Percentiles rank a stretch among this genome's conserved stretches.
phyloP scores from a whole-genome alignment of 2,329 filamentous ascomycete species.

The Leptographium procerum region DNA sequence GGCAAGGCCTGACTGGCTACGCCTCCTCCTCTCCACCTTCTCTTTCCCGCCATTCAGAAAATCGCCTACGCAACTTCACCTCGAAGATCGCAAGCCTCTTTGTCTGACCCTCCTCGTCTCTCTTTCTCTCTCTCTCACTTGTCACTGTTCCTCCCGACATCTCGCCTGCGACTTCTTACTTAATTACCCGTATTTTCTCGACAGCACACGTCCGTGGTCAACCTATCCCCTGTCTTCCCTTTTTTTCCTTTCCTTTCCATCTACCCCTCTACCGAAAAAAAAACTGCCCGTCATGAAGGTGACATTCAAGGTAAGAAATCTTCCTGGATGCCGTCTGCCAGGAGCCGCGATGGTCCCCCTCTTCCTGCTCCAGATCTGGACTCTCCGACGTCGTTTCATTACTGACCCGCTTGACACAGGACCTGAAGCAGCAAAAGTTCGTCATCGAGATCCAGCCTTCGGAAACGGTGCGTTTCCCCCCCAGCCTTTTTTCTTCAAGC shows the following conservation, averaged over 20 bases:
- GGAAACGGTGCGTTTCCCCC: conserved; percentile 59
- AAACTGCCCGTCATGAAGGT: conserved; percentile 50
- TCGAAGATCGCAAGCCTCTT: not conserved
- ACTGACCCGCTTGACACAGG: conserved; percentile 39
- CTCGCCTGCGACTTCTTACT: not conserved
- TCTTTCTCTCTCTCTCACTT: not conserved
- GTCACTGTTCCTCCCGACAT: not conserved
- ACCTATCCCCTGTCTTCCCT: not conserved
- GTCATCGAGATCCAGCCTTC: conserved; percentile 87
- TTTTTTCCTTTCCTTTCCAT: not conserved
- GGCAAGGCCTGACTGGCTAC: not conserved
- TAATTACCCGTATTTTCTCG: not conserved
- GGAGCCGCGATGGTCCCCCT: too few relatives aligned
- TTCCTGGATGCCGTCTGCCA: not conserved
- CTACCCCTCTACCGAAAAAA: not conserved
- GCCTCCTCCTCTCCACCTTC: not conserved
- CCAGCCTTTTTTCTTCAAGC: not conserved
- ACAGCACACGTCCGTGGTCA: not conserved
- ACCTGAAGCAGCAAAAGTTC: conserved; percentile 98
- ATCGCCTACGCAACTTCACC: not conserved
- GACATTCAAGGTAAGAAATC: conserved; percentile 47
- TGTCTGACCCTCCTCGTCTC: not conserved
- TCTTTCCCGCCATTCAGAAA: not conserved
- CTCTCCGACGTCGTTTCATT: not conserved
- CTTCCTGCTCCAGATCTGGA: not conserved